These are phyloP conservation scores for Penicillium taxi DNA, from an alignment of 495 filamentous ascomycete genomes.

Conservation along the genomic window DNA sequence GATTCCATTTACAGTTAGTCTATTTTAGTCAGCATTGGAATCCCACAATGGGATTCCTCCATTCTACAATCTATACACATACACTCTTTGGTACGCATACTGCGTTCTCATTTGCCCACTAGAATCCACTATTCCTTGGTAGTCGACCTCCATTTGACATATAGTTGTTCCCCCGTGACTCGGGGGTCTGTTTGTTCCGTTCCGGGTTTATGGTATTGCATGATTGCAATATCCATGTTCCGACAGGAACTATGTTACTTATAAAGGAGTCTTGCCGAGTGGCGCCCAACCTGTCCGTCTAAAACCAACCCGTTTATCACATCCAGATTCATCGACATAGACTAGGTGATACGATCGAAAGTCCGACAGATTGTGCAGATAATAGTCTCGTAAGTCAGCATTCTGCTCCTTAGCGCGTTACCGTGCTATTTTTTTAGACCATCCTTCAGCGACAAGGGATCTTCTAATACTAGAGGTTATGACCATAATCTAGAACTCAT, in stretches of 20 bases:
- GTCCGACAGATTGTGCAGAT: slow-evolving; percentile 4
- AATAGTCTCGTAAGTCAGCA: slow-evolving; percentile 4
- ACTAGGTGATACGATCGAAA: slow-evolving; percentile 4
- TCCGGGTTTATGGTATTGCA: no score
- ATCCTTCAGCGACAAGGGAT: slow-evolving; percentile 3
- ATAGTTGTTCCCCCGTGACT: no score
- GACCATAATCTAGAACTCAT: slow-evolving; percentile 7
- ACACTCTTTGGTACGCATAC: no score
- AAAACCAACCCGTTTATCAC: slow-evolving; percentile 3
- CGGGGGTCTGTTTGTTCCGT: no score
- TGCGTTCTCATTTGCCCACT: no score
- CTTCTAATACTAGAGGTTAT: slow-evolving; percentile 10
- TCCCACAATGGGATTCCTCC: no score
- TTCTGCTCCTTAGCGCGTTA: slow-evolving; percentile 10
- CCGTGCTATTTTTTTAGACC: slow-evolving; percentile 7
- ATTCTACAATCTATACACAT: no score
- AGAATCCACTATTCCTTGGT: no score
- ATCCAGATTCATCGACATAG: slow-evolving; percentile 3
- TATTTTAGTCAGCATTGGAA: no score
- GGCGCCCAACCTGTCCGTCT: slow-evolving; percentile 3
- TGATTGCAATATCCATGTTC: no score
- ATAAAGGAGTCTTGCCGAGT: not conserved
- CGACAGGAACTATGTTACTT: slow-evolving; percentile 3
- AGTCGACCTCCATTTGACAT: no score
- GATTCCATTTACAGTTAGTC: no score